Conservation (phyloP, 169 alveolate genomes). For the Sarcocystis neurona region DNA sequence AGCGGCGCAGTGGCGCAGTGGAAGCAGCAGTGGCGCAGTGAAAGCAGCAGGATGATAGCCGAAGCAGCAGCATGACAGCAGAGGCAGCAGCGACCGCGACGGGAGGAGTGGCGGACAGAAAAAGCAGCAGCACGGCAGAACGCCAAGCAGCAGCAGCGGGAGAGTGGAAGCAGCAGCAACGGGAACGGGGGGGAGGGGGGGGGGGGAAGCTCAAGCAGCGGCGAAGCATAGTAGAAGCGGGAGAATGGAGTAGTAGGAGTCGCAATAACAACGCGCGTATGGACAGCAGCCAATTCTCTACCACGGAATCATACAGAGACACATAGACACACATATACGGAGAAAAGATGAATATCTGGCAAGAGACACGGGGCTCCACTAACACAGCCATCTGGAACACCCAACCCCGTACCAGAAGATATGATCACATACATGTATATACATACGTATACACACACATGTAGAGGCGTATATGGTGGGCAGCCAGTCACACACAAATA, state of each 20-base stretch:
- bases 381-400: too few relatives aligned
- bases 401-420: too few relatives aligned
- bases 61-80: too few relatives aligned
- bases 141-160: neutral
- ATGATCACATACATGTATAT: neutral
- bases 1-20: too few relatives aligned
- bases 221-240: neutral
- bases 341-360: neutral
- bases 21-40: too few relatives aligned
- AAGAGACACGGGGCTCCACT: too few relatives aligned
- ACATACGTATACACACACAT: neutral
- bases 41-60: too few relatives aligned
- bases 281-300: neutral
- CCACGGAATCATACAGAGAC: neutral
- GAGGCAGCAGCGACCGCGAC: too few relatives aligned
- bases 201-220: neutral
- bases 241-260: too few relatives aligned
- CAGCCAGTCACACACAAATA: neutral
- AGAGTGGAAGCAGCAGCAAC: neutral
- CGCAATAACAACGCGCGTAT: neutral
- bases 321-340: neutral
- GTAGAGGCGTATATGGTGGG: neutral
- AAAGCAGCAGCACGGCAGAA: neutral
- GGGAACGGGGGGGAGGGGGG: neutral
- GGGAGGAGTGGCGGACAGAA: slow-evolving; percentile 1